These are phyloP conservation scores for Copromyces sp. DNA, from an alignment of 495 filamentous ascomycete genomes.

Conservation along the genomic window DNA sequence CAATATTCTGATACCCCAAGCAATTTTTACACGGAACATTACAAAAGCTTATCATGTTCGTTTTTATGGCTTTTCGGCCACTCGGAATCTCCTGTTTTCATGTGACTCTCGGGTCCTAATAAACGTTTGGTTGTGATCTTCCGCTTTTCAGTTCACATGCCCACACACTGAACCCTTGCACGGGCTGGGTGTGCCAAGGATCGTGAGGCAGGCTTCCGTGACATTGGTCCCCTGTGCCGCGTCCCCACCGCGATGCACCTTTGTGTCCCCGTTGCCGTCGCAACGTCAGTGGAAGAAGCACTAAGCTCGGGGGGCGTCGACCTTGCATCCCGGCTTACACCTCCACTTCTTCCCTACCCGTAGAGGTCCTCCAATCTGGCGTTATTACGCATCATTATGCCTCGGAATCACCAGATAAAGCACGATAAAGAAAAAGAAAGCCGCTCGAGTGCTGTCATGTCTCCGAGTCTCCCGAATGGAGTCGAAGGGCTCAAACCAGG, in stretches of 20 bases:
- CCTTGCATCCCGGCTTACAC: not conserved
- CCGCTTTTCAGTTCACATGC: not conserved
- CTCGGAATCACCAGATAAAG: not conserved
- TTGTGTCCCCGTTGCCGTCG: not conserved
- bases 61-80: not conserved
- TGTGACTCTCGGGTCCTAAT: not conserved
- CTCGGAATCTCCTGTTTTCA: not conserved
- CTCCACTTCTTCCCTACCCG: not conserved
- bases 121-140: not conserved
- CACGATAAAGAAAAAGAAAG: not conserved
- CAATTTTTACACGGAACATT: not conserved
- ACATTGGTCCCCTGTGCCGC: not conserved
- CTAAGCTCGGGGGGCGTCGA: not conserved
- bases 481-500: slow-evolving; percentile 18
- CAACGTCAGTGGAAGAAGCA: not conserved
- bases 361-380: not conserved
- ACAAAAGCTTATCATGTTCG: not conserved
- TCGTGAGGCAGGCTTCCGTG: not conserved
- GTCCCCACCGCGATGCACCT: not conserved
- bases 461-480: slow-evolving; percentile 21
- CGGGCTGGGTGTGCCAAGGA: not conserved
- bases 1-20: not conserved
- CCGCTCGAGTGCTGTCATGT: not conserved
- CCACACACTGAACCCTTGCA: not conserved
- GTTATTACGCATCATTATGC: not conserved